Evolutionary conservation across 345 rosid species (phyloP).

Genomic region (Ceriops decandra): DNA sequence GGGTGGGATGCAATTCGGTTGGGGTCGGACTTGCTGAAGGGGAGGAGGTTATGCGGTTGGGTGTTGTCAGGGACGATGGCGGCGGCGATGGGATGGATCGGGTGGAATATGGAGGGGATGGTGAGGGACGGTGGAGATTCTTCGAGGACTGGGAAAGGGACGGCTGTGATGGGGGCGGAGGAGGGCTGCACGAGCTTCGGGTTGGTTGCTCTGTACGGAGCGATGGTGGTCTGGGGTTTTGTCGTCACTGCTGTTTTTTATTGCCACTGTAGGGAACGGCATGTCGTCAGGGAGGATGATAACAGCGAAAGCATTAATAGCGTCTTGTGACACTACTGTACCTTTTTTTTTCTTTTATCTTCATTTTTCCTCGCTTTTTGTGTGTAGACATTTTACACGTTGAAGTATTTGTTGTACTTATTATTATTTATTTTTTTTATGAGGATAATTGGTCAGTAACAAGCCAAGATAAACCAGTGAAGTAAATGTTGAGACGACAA

Average conservation of each 20-base stretch:
- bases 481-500: no score
- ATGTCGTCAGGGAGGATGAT: constrained; percentile 13
- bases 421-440: no score
- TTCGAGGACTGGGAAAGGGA: constrained; percentile 13
- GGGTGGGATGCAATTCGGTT: constrained; percentile 60
- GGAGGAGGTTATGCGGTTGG: constrained; percentile 53
- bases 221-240: constrained; percentile 53
- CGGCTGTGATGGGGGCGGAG: constrained; percentile 35
- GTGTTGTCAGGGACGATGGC: constrained; percentile 42
- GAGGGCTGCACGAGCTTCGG: constrained; percentile 38
- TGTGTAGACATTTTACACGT: background rate
- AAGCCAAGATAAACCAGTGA: no score
- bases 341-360: background rate
- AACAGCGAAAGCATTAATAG: background rate
- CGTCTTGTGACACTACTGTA: background rate
- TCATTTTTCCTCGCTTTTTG: background rate
- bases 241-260: constrained; percentile 58
- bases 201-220: constrained; percentile 48
- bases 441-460: no score
- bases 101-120: constrained; percentile 46
- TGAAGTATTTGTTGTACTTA: no score
- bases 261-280: constrained; percentile 46
- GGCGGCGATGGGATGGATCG: constrained; percentile 40
- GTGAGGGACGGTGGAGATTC: constrained; percentile 35
- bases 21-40: constrained; percentile 51